A percentile compares a stretch with the other conserved stretches of the same genome.
Conservation (phyloP, 352 stramenopile genomes). For the Phytophthora melonis region DNA sequence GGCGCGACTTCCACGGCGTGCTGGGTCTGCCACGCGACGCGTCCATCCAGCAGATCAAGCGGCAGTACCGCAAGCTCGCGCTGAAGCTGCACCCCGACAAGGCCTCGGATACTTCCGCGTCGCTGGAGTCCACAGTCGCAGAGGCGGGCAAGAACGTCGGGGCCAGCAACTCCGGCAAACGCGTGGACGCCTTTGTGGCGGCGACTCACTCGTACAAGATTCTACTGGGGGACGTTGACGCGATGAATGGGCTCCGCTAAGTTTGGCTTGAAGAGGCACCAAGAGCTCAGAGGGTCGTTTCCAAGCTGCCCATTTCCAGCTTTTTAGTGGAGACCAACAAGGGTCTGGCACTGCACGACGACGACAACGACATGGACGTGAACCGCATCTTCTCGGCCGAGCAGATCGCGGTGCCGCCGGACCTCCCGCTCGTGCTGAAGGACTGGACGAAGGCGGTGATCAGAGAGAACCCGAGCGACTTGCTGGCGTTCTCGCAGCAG, state of each 20-base stretch:
- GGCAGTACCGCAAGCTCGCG: conserved; percentile 86
- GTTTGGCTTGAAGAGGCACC: conserved; percentile 20
- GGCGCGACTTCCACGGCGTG: conserved; percentile 80
- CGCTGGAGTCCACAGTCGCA: conserved; percentile 45
- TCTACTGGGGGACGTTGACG: conserved; percentile 58
- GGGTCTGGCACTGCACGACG: not conserved
- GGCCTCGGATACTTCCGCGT: conserved; percentile 44
- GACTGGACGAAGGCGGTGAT: conserved; percentile 94
- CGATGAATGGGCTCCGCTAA: conserved; percentile 37
- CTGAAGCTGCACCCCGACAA: conserved; percentile 89
- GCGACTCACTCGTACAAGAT: conserved; percentile 86
- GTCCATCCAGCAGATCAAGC: conserved; percentile 77
- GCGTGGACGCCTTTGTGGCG: conserved; percentile 83
- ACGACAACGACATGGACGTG: conserved; percentile 77
- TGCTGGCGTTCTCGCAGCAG: conserved; percentile 84
- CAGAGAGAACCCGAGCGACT: conserved; percentile 72
- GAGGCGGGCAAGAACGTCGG: conserved; percentile 24
- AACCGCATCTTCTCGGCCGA: conserved; percentile 94
- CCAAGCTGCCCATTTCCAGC: conserved; percentile 5
- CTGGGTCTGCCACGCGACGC: conserved; percentile 73
- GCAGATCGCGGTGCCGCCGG: conserved; percentile 90
- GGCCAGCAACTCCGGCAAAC: conserved; percentile 34
- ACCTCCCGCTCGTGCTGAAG: conserved; percentile 89
- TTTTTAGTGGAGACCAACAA: not conserved
- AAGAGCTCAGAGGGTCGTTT: conserved; percentile 23